phyloP scores from a whole-genome alignment of 768 basidiomycete species.

The Rhizopogon vulgaris region DNA sequence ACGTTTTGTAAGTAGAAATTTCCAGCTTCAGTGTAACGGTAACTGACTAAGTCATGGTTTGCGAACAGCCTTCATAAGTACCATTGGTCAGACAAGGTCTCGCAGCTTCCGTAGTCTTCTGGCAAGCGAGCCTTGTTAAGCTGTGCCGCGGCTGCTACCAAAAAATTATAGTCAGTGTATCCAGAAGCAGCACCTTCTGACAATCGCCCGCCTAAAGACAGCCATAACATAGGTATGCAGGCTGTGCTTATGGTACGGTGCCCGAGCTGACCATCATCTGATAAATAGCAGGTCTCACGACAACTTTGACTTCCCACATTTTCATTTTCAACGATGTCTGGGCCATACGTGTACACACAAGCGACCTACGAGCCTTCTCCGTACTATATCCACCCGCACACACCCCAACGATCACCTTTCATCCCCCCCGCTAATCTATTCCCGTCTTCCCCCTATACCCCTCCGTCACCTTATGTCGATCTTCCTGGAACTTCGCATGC shows the following conservation, averaged over 20 bases:
- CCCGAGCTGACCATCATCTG: not conserved
- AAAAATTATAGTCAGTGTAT: not conserved
- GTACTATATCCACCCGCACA: constrained; percentile 26
- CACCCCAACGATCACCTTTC: constrained; percentile 37
- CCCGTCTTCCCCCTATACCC: constrained; percentile 30
- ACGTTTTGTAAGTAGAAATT: not conserved
- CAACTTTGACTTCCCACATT: not conserved
- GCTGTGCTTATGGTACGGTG: not conserved
- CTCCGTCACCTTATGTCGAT: constrained; percentile 22
- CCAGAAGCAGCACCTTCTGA: not conserved
- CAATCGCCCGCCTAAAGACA: too few species aligned
- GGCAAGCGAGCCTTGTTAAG: not conserved
- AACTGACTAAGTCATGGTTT: not conserved
- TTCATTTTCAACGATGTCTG: constrained; percentile 24
- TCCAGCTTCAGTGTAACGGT: not conserved
- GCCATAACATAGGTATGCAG: not conserved
- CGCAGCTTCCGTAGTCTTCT: not conserved
- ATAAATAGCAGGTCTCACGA: not conserved
- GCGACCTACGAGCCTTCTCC: constrained; percentile 28
- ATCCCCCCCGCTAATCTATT: constrained; percentile 33
- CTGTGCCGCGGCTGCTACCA: not conserved
- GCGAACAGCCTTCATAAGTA: not conserved
- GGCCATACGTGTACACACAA: constrained; percentile 39
- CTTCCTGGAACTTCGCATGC: constrained; percentile 18
- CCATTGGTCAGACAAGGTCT: not conserved